phyloP scores from a whole-genome alignment of 441 rosid genomes.

The Corymbia calophylla region DNA sequence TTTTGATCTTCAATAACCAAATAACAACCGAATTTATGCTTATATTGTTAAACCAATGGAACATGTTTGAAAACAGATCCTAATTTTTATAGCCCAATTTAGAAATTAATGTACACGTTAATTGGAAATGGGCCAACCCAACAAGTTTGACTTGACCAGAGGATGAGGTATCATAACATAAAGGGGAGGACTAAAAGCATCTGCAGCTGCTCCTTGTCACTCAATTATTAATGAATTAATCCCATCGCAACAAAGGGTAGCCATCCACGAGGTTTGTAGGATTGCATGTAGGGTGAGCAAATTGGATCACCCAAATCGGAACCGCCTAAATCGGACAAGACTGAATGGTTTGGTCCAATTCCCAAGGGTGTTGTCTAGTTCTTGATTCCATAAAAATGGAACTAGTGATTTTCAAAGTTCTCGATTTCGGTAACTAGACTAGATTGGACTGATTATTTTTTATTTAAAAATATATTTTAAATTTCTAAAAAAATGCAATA shows the following conservation, averaged over 20 bases:
- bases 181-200: not conserved
- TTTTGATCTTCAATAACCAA: not conserved
- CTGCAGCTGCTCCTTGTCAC: not conserved
- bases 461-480: no score
- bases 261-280: not conserved
- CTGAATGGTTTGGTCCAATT: no score
- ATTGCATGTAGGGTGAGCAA: no score
- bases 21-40: not conserved
- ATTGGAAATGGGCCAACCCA: not conserved
- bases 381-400: no score
- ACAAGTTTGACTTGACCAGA: not conserved
- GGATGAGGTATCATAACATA: not conserved
- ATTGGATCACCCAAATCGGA: no score
- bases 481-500: no score
- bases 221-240: not conserved
- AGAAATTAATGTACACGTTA: no score
- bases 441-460: no score
- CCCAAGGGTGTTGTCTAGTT: no score
- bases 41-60: not conserved
- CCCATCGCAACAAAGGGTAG: not conserved
- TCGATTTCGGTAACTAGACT: no score
- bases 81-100: rapidly evolving
- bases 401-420: no score
- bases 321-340: no score
- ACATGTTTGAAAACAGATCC: not conserved